Percentiles rank a stretch among this genome's conserved stretches.
phyloP scores from a whole-genome alignment of 345 rosid species.

The Salix arbutifolia region DNA sequence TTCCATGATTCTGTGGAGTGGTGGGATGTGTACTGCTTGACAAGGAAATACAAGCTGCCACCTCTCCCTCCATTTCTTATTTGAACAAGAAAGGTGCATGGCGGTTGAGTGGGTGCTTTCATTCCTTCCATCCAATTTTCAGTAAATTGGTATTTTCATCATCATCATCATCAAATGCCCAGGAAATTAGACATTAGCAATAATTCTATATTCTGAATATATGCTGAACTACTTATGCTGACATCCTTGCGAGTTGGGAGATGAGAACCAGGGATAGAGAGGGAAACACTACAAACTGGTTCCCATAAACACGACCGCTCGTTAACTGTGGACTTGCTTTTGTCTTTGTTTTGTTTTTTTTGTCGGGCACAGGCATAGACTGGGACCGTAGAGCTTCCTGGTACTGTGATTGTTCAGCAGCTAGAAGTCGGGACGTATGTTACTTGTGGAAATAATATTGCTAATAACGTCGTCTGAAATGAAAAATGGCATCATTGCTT shows the following conservation, averaged over 20 bases:
- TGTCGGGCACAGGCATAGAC: too few relatives aligned
- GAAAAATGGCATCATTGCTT: too few relatives aligned
- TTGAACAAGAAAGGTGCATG: slow-evolving; percentile 18
- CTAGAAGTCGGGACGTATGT: too few relatives aligned
- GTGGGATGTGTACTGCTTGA: slow-evolving; percentile 23
- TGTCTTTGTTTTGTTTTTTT: too few relatives aligned
- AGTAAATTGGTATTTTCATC: background rate
- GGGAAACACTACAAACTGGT: background rate
- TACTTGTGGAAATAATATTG: too few relatives aligned
- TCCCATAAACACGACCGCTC: background rate
- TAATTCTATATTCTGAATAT: background rate
- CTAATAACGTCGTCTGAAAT: too few relatives aligned
- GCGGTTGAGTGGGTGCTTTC: slow-evolving; percentile 66
- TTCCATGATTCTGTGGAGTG: slow-evolving; percentile 5
- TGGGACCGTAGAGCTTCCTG: too few relatives aligned
- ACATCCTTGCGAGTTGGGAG: background rate
- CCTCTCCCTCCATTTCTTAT: slow-evolving; percentile 20
- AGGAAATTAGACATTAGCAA: background rate
- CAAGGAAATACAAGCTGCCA: slow-evolving; percentile 28
- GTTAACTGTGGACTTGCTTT: too few relatives aligned
- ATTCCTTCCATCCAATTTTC: slow-evolving; percentile 14
- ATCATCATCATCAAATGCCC: slow-evolving; percentile 6
- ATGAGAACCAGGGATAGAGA: background rate
- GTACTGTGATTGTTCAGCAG: too few relatives aligned
- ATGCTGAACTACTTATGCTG: background rate